phyloP scores from a whole-genome alignment of 495 filamentous ascomycete species.

The Acidomyces sp. region DNA sequence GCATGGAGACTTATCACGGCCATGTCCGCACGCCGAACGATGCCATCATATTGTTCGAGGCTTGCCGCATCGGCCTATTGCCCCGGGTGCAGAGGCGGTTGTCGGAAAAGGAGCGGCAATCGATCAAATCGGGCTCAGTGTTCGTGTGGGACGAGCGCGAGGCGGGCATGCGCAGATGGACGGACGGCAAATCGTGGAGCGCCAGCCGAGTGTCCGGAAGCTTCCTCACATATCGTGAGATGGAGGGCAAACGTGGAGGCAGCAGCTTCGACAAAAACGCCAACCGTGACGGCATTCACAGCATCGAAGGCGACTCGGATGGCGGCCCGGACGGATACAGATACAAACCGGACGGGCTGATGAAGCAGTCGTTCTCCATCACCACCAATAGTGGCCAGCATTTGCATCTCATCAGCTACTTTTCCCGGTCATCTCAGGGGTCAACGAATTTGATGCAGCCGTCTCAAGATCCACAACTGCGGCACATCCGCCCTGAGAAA shows the following conservation, averaged over 20 bases:
- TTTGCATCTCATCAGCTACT: constrained; percentile 94
- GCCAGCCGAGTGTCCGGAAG: constrained; percentile 94
- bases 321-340: constrained; percentile 91
- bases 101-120: constrained; percentile 92
- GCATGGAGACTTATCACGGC: constrained; percentile 96
- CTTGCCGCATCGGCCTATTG: constrained; percentile 76
- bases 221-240: constrained; percentile 93
- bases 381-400: constrained; percentile 82
- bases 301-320: constrained; percentile 68
- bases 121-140: constrained; percentile 87
- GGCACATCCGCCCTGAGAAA: constrained; percentile 72
- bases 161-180: constrained; percentile 97
- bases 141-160: constrained; percentile 99
- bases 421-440: constrained; percentile 58
- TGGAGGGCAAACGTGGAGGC: constrained; percentile 87
- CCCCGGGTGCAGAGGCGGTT: constrained; percentile 85
- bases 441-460: constrained; percentile 61
- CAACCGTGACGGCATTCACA: constrained; percentile 34
- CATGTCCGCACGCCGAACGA: constrained; percentile 83
- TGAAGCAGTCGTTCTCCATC: constrained; percentile 99
- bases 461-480: constrained; percentile 62
- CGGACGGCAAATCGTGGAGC: constrained; percentile 98
- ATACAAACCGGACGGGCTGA: constrained; percentile 91
- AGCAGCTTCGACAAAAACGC: constrained; percentile 54
- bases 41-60: constrained; percentile 95